Evolutionary conservation across 164 flowering plant species (phyloP).

Genomic region (Piper longum): DNA sequence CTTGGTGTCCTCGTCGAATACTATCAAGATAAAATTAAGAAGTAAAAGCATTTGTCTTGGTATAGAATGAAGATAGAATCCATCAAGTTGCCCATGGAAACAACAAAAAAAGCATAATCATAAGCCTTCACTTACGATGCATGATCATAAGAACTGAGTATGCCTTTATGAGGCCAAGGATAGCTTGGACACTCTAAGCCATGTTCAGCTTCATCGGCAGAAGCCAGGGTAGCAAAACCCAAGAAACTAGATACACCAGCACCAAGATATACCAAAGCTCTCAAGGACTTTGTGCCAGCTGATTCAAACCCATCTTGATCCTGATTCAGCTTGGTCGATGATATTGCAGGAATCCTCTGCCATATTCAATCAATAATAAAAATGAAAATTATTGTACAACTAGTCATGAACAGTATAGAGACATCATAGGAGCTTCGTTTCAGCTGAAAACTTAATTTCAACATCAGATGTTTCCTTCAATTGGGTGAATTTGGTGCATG

Average conservation of each 20-base stretch:
- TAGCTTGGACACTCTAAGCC: slow-evolving; percentile 57
- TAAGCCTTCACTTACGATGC: slow-evolving; percentile 46
- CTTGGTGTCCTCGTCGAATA: slow-evolving; percentile 90
- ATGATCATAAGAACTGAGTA: slow-evolving; percentile 80
- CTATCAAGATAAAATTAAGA: slow-evolving; percentile 15
- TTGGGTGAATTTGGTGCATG: too few species aligned
- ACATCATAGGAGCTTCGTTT: neutral
- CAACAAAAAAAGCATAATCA: neutral
- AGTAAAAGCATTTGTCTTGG: neutral
- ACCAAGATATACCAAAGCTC: slow-evolving; percentile 49
- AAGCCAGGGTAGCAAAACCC: slow-evolving; percentile 39
- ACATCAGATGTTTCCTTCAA: too few species aligned
- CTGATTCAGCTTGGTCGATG: slow-evolving; percentile 5
- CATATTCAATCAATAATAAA: neutral
- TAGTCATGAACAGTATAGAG: neutral
- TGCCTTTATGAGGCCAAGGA: slow-evolving; percentile 87
- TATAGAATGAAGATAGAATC: neutral
- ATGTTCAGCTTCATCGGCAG: slow-evolving; percentile 82
- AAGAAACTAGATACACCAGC: slow-evolving; percentile 57
- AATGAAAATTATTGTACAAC: neutral
- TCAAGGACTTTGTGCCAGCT: slow-evolving; percentile 28
- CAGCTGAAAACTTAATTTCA: neutral
- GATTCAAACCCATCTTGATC: slow-evolving; percentile 27
- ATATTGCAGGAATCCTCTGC: slow-evolving; percentile 9
- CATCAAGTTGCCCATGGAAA: neutral